These are phyloP conservation scores for Fraxinus greggii DNA, from an alignment of 305 asterid genomes.

Conservation along the genomic window DNA sequence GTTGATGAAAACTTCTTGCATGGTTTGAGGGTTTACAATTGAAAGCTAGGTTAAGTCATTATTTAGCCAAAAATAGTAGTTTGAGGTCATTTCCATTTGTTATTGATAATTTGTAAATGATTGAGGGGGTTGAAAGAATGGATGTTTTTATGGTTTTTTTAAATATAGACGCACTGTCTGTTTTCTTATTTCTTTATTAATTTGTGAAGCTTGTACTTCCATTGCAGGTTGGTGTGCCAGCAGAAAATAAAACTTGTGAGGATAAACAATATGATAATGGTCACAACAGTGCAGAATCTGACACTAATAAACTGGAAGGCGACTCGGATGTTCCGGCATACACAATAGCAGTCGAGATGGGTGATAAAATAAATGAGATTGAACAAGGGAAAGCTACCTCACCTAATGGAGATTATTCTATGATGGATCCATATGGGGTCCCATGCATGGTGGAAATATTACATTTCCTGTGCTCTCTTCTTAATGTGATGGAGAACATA, in stretches of 20 bases:
- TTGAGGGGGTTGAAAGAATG: slow-evolving; percentile 3
- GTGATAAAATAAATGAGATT: slow-evolving; percentile 33
- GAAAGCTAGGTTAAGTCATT: not conserved
- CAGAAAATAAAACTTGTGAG: slow-evolving; percentile 31
- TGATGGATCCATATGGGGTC: slow-evolving; percentile 87
- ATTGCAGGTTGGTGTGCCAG: slow-evolving; percentile 37
- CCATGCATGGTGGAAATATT: slow-evolving; percentile 92
- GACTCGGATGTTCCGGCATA: slow-evolving; percentile 21
- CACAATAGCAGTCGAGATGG: slow-evolving; percentile 19
- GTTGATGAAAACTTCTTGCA: not conserved
- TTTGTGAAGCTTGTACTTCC: slow-evolving; percentile 14
- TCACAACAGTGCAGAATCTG: slow-evolving; percentile 39
- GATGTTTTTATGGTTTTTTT: not conserved
- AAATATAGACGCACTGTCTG: not conserved
- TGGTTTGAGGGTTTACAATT: not conserved
- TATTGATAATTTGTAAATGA: not conserved
- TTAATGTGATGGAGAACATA: slow-evolving; percentile 73
- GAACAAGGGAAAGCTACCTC: slow-evolving; percentile 31
- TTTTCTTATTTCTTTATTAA: slow-evolving; percentile 14
- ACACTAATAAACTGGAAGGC: slow-evolving; percentile 21
- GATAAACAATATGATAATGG: slow-evolving; percentile 44
- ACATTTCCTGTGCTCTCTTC: slow-evolving; percentile 86
- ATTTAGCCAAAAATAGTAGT: not conserved
- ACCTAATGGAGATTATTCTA: slow-evolving; percentile 39
- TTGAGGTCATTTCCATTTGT: not conserved